phyloP scores from a whole-genome alignment of 495 filamentous ascomycete genomes.

The Neurospora sp. region DNA sequence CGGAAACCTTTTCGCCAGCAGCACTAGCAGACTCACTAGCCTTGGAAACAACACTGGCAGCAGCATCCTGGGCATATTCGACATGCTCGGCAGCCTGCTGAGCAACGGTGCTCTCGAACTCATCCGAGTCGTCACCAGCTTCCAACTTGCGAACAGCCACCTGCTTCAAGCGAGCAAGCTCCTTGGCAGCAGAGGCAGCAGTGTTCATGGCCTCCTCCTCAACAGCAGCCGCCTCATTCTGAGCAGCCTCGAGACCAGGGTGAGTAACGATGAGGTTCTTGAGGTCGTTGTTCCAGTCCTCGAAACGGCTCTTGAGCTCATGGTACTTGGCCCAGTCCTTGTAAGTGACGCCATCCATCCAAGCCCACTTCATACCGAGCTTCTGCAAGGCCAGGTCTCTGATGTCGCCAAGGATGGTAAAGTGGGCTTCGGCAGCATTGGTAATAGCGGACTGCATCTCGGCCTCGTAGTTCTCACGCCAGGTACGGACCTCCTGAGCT shows the following conservation, averaged over 20 bases:
- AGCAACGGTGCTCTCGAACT: conserved; percentile 50
- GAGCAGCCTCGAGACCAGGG: conserved; percentile 58
- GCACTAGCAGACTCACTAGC: conserved; percentile 2
- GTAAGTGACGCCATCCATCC: conserved; percentile 91
- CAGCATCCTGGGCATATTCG: conserved; percentile 17
- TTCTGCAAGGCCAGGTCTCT: conserved; percentile 86
- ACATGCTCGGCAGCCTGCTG: conserved; percentile 34
- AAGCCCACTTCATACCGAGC: conserved; percentile 95
- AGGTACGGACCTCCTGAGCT: conserved; percentile 70
- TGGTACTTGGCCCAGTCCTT: conserved; percentile 94
- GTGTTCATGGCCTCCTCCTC: conserved; percentile 69
- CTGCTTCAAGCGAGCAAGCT: conserved; percentile 74
- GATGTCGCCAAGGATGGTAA: conserved; percentile 73
- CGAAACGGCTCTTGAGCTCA: conserved; percentile 68
- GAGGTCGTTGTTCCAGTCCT: conserved; percentile 77
- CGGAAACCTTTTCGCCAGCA: conserved; percentile 12
- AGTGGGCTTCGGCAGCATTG: conserved; percentile 67
- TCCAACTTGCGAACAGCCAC: conserved; percentile 79
- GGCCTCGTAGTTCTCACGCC: conserved; percentile 63
- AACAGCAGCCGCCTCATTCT: conserved; percentile 55
- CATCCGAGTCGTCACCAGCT: conserved; percentile 61
- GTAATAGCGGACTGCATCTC: conserved; percentile 60
- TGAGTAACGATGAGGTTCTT: conserved; percentile 62
- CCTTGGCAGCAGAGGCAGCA: conserved; percentile 71
- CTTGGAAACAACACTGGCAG: conserved; percentile 6